phyloP scores from a whole-genome alignment of 106 monocot species.

The Platanthera zijinensis region DNA sequence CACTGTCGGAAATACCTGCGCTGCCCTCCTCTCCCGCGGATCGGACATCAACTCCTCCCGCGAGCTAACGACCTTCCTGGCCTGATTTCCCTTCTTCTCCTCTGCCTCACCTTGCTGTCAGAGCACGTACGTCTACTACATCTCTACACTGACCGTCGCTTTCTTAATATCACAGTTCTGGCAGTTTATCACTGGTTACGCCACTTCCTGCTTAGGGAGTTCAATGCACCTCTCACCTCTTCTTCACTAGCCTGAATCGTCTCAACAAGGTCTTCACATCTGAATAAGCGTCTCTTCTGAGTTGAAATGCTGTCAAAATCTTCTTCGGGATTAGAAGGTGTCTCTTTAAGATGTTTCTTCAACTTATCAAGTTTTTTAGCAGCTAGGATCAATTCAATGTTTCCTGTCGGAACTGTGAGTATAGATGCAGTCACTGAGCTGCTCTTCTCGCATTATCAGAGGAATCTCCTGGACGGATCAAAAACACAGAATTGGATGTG shows the following conservation, averaged over 20 bases:
- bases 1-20: too few relatives aligned
- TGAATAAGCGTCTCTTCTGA: conserved; percentile 35
- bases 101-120: too few relatives aligned
- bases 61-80: too few relatives aligned
- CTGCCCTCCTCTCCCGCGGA: too few relatives aligned
- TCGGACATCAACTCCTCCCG: too few relatives aligned
- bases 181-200: too few relatives aligned
- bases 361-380: conserved; percentile 90
- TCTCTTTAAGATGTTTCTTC: conserved; percentile 47
- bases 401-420: conserved; percentile 61
- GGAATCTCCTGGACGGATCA: conserved; percentile 54
- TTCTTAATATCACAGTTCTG: too few relatives aligned
- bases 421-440: conserved; percentile 28
- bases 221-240: conserved; percentile 53
- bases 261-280: conserved; percentile 55
- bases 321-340: conserved; percentile 66
- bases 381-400: conserved; percentile 56
- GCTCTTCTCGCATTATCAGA: conserved; percentile 1
- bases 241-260: conserved; percentile 78
- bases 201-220: too few relatives aligned
- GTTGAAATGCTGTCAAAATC: conserved; percentile 21
- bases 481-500: conserved; percentile 77
- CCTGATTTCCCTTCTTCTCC: too few relatives aligned
- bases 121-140: too few relatives aligned
- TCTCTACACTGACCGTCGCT: too few relatives aligned